phyloP scores from a whole-genome alignment of 164 flowering plant species.

The Macadamia integrifolia region DNA sequence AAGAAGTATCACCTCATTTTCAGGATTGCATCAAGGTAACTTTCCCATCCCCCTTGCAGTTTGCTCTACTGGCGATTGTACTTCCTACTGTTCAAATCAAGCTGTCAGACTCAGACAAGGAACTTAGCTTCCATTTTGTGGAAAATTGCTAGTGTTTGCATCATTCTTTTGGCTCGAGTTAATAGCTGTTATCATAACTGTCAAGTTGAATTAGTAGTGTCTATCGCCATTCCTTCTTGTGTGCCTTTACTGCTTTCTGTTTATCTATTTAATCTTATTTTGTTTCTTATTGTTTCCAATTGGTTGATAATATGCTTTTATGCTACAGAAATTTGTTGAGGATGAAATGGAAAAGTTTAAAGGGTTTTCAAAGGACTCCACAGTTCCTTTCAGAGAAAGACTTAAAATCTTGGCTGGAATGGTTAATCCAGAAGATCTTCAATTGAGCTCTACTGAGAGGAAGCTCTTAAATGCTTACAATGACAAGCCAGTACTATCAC shows the following conservation, averaged over 20 bases:
- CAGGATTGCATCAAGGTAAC: slow-evolving; percentile 72
- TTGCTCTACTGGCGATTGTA: too few species aligned
- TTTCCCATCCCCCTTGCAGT: background rate
- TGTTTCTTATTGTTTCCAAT: background rate
- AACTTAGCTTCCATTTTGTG: too few species aligned
- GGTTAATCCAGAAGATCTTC: slow-evolving; percentile 85
- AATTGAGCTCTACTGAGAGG: slow-evolving; percentile 64
- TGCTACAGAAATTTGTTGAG: slow-evolving; percentile 65
- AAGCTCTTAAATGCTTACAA: slow-evolving; percentile 85
- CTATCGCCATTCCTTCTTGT: background rate
- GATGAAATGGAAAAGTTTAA: slow-evolving; percentile 87
- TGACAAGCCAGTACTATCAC: slow-evolving; percentile 97
- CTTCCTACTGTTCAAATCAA: too few species aligned
- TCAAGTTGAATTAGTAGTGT: background rate
- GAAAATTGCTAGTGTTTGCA: background rate
- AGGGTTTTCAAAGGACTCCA: slow-evolving; percentile 74
- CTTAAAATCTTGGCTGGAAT: slow-evolving; percentile 82
- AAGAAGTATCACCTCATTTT: slow-evolving; percentile 52
- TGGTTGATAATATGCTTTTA: slow-evolving; percentile 2
- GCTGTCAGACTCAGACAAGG: too few species aligned
- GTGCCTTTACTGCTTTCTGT: background rate
- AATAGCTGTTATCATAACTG: background rate
- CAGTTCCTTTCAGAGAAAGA: slow-evolving; percentile 81
- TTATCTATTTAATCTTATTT: background rate
- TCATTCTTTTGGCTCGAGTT: background rate